These are phyloP conservation scores for Solioccasus polychromus DNA, from an alignment of 768 basidiomycete species.

Conservation along the genomic window DNA sequence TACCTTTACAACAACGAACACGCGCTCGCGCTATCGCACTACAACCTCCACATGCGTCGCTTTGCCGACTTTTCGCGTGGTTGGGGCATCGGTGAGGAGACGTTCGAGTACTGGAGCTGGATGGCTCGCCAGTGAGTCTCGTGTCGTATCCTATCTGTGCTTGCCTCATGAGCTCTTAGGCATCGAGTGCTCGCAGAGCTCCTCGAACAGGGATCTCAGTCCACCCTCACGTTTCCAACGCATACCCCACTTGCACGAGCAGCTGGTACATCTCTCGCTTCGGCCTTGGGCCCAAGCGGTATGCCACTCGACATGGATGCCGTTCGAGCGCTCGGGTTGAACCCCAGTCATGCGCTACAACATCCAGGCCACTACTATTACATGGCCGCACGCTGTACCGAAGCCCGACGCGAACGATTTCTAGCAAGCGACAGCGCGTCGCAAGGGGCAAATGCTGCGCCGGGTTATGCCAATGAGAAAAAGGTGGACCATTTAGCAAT, in stretches of 20 bases:
- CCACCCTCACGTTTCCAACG: constrained; percentile 59
- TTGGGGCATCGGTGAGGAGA: constrained; percentile 97
- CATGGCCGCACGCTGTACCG: constrained; percentile 83
- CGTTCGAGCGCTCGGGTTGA: constrained; percentile 62
- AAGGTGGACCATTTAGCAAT: constrained; percentile 87
- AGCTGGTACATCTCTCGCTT: constrained; percentile 23
- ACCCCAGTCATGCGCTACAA: constrained; percentile 80
- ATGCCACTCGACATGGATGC: constrained; percentile 50
- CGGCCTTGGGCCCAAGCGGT: constrained; percentile 15
- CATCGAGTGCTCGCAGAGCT: constrained; percentile 90
- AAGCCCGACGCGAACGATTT: constrained; percentile 69
- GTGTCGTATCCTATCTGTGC: neutral
- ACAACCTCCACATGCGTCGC: constrained; percentile 79
- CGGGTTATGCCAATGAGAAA: constrained; percentile 85
- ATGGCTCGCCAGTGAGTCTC: constrained; percentile 78
- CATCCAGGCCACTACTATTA: constrained; percentile 89
- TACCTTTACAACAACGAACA: constrained; percentile 91
- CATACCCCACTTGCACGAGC: constrained; percentile 44
- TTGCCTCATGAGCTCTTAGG: constrained; percentile 36
- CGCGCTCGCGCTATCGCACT: constrained; percentile 73
- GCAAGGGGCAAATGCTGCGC: constrained; percentile 42
- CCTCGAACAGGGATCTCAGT: constrained; percentile 73
- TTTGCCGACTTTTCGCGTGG: constrained; percentile 85
- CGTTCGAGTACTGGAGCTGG: constrained; percentile 98
- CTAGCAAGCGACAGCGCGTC: constrained; percentile 46